phyloP scores from a whole-genome alignment of 1,139 yeast species.

The Hemisphaericaspora xylofermentans region DNA sequence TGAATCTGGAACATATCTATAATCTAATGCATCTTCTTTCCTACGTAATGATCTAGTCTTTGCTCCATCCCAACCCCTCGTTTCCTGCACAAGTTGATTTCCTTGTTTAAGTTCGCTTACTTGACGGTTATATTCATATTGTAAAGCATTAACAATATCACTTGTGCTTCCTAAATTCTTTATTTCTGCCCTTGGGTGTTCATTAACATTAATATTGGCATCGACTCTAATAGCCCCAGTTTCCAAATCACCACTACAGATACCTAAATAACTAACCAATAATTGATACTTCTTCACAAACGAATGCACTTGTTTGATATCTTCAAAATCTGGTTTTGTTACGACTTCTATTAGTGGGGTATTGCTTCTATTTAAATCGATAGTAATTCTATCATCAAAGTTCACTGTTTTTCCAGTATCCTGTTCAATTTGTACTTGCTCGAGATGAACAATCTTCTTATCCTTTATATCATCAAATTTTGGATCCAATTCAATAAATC shows the following conservation, averaged over 20 bases:
- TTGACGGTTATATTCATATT: slow-evolving; percentile 76
- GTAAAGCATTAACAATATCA: slow-evolving; percentile 76
- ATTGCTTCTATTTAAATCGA: slow-evolving; percentile 84
- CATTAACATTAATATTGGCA: slow-evolving; percentile 79
- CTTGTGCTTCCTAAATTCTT: slow-evolving; percentile 85
- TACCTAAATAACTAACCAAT: slow-evolving; percentile 61
- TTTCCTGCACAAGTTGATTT: slow-evolving; percentile 53
- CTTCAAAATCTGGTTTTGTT: slow-evolving; percentile 81
- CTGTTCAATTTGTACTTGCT: slow-evolving; percentile 86
- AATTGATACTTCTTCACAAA: slow-evolving; percentile 82
- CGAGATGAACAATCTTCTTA: slow-evolving; percentile 50
- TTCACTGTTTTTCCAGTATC: slow-evolving; percentile 84
- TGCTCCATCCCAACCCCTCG: slow-evolving; percentile 89
- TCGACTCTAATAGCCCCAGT: slow-evolving; percentile 95
- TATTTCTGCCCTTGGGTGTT: slow-evolving; percentile 75
- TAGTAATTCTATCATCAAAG: slow-evolving; percentile 39
- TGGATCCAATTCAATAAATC: slow-evolving; percentile 48
- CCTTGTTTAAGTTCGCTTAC: slow-evolving; percentile 37
- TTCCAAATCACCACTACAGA: slow-evolving; percentile 89
- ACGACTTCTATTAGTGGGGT: slow-evolving; percentile 88
- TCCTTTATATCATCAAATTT: slow-evolving; percentile 54
- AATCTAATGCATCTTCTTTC: slow-evolving; percentile 83
- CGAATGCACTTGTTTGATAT: slow-evolving; percentile 66
- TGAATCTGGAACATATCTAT: slow-evolving; percentile 92
- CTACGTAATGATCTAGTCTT: slow-evolving; percentile 64